Evolutionary conservation across 2,329 filamentous ascomycete species (phyloP), one percentile per base, ranked within the genome.

Genomic region (Beauveria asiatica): DNA sequence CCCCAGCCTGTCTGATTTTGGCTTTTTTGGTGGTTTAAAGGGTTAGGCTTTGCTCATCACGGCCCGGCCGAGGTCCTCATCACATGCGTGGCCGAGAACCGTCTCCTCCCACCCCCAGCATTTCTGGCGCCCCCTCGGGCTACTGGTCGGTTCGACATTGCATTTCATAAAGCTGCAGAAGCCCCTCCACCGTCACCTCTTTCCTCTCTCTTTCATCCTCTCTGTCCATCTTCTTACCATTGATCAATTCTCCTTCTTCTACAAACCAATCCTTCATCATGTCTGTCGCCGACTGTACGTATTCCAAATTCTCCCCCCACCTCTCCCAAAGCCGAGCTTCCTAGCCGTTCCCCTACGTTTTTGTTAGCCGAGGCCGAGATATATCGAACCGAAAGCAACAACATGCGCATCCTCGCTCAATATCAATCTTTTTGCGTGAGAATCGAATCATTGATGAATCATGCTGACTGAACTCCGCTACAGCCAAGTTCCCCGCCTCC

Each of bases 401-500:
- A 16, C 11, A 37, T 2, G 50, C 44, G 44, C 30, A 21, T 41
- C 21, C 25, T 16, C 4, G 17, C 25, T 16, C 13, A 3, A 37
- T 37, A 16, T 13, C 33, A 13, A 5, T 37, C 1, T 37, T 6
- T 3, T 6, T 13, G 33, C 6, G 33, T 13, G 33, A 16, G 33
- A 37, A 0, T 13, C 48, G 27, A 49, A 49, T 49, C 7, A 8
- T 25, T 27, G 23, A 49, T 5, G 23, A 7, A 16, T 33, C 17
- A 27, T 11, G 17, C 16, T 45, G 9, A 48, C 30, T 51, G 3
- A 51, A 30, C 16, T 19, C 2, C 17, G 33, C 7, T 59, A 92
- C 63, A 92, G 89, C 85, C 75, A 86, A 86, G 67, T 97, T 96
- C 78, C 93, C 94, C 65, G 85, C 93, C 70, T 97, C 94, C 62